A percentile compares a stretch with the other conserved stretches of the same genome.
Conservation (phyloP, 1,284 basidiomycete genomes). For the Marasmius sp. region DNA sequence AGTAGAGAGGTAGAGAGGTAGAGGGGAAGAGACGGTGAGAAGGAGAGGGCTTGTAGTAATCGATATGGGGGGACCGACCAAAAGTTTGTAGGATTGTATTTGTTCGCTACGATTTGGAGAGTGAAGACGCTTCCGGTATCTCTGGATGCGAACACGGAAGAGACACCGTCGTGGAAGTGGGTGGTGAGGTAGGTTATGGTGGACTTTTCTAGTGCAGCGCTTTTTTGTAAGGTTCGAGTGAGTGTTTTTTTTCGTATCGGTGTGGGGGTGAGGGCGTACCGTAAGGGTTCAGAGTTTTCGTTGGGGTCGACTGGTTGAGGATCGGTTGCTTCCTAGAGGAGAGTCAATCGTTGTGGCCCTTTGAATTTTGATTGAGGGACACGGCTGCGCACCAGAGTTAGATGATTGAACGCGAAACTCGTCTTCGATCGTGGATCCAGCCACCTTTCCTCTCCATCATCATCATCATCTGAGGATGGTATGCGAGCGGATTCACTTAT, state of each 20-base stretch:
- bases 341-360: conserved; percentile 9
- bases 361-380: conserved; percentile 10
- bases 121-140: conserved; percentile 52
- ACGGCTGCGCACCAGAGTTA: conserved; percentile 61
- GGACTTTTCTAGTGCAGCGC: conserved; percentile 67
- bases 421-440: conserved; percentile 78
- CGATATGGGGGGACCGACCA: conserved; percentile 50
- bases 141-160: conserved; percentile 63
- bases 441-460: conserved; percentile 64
- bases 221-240: conserved; percentile 26
- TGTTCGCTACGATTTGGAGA: conserved; percentile 87
- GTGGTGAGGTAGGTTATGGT: conserved; percentile 71
- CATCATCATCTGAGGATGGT: conserved; percentile 33
- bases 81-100: conserved; percentile 90
- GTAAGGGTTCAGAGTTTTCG: conserved; percentile 68
- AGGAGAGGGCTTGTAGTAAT: too few species aligned
- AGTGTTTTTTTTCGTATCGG: background rate
- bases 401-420: conserved; percentile 81
- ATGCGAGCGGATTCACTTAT: conserved; percentile 69
- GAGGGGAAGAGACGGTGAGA: too few species aligned
- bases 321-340: conserved; percentile 71
- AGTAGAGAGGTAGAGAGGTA: too few species aligned
- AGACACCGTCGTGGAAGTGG: conserved; percentile 78
- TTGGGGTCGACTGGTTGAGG: conserved; percentile 63
- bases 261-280: conserved; percentile 46